phyloP scores from a whole-genome alignment of 176 grass and related monocot genomes.

The Tillandsia fasciculata region DNA sequence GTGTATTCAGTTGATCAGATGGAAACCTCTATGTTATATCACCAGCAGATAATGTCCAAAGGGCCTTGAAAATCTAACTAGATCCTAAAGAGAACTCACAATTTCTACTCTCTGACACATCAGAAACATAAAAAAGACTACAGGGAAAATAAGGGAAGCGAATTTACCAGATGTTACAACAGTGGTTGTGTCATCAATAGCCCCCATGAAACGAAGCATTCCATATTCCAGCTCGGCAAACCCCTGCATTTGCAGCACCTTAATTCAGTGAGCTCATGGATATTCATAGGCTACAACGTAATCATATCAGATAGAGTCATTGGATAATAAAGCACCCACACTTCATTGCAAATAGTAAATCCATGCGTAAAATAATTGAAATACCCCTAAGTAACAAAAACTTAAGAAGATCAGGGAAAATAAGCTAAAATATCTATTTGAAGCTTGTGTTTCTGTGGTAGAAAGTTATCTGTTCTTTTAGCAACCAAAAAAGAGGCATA shows the following conservation, averaged over 20 bases:
- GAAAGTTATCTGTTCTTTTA: neutral
- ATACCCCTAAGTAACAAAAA: neutral
- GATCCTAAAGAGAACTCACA: too few species aligned
- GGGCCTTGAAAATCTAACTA: too few species aligned
- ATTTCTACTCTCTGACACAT: neutral
- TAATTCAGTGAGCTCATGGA: neutral
- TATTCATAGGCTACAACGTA: neutral
- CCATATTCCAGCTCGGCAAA: slow-evolving; percentile 98
- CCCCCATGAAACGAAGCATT: slow-evolving; percentile 89
- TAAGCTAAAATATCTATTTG: too few species aligned
- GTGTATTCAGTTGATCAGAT: too few species aligned
- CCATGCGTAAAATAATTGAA: too few species aligned
- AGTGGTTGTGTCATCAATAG: slow-evolving; percentile 86
- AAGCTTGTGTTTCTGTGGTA: too few species aligned
- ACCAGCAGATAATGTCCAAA: too few species aligned
- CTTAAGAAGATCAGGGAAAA: neutral
- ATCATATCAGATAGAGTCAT: neutral
- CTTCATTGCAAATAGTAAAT: too few species aligned
- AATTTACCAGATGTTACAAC: slow-evolving; percentile 74
- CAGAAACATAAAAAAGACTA: neutral
- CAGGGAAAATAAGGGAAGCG: neutral
- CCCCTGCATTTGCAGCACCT: slow-evolving; percentile 24
- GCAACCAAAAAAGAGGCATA: neutral
- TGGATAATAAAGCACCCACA: neutral
- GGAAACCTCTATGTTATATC: too few species aligned